A percentile compares a stretch with the other conserved stretches of the same genome.
Conservation (phyloP, 1,284 basidiomycete species). For the Ceratobasidium sp. region DNA sequence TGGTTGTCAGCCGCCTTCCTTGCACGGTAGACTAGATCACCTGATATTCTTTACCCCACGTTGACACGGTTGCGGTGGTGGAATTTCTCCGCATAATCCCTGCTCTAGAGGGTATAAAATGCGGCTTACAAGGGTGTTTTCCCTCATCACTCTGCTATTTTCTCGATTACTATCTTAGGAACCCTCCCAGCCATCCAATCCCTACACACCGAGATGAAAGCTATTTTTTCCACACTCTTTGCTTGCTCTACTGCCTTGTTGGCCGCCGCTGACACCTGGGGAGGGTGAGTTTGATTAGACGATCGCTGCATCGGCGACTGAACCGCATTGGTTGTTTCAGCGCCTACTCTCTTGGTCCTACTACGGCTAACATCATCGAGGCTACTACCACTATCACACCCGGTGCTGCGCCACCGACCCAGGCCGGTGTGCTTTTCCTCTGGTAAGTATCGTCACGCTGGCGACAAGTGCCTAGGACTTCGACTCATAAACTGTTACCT, state of each 20-base stretch:
- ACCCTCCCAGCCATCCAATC: not conserved
- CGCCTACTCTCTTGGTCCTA: conserved; percentile 27
- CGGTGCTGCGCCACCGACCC: conserved; percentile 19
- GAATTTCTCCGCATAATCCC: not conserved
- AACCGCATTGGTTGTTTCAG: not conserved
- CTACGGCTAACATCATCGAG: conserved; percentile 31
- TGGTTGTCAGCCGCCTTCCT: not conserved
- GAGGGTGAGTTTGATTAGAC: conserved; percentile 12
- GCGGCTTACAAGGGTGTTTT: not conserved
- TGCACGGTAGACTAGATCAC: not conserved
- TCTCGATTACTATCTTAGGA: not conserved
- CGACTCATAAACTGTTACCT: not conserved
- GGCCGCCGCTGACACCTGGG: conserved; percentile 33
- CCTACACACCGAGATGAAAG: not conserved
- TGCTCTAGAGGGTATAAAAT: not conserved
- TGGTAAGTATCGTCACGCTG: conserved; percentile 18
- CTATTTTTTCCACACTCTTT: conserved; percentile 6
- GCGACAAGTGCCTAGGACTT: not conserved
- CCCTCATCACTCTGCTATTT: not conserved
- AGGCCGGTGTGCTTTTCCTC: conserved; percentile 29
- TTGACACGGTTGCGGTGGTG: not conserved
- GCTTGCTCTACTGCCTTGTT: conserved; percentile 19
- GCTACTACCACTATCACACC: conserved; percentile 17
- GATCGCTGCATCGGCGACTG: too few species aligned
- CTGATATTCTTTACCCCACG: not conserved